Percentiles rank a stretch among this genome's conserved stretches.
Conservation (phyloP, 148 eudicot species). For the Heliamphora exappendiculata region DNA sequence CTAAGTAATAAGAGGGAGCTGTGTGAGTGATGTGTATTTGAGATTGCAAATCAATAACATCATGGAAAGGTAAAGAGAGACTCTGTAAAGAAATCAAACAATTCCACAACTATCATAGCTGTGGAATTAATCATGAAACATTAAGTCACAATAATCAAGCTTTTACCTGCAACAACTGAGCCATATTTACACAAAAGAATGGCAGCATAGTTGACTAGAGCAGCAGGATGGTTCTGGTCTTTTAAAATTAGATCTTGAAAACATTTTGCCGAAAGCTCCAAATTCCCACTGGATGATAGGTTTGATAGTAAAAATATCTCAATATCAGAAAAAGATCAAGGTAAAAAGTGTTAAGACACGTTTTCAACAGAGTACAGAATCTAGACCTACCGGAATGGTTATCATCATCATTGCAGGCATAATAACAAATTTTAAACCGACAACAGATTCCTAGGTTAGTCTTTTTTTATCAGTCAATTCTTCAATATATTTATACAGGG, state of each 20-base stretch:
- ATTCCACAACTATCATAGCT: background rate
- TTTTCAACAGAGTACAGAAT: too few relatives aligned
- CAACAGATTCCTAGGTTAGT: background rate
- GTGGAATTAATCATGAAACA: slow-evolving; percentile 9
- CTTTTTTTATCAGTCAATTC: background rate
- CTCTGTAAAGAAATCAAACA: background rate
- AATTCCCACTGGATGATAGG: slow-evolving; percentile 55
- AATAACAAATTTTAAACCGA: background rate
- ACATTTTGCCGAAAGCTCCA: slow-evolving; percentile 77
- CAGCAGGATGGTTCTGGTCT: slow-evolving; percentile 90
- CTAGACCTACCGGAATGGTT: too few relatives aligned
- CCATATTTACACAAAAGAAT: slow-evolving; percentile 74
- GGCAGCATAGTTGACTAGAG: slow-evolving; percentile 88
- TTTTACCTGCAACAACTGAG: slow-evolving; percentile 77
- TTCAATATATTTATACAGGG: background rate
- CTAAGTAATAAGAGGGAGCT: slow-evolving; percentile 24
- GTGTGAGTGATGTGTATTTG: slow-evolving; percentile 8
- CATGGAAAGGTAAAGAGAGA: background rate
- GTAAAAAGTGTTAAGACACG: slow-evolving; percentile 7
- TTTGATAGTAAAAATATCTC: slow-evolving; percentile 10
- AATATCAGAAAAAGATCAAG: slow-evolving; percentile 10
- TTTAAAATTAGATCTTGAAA: slow-evolving; percentile 73
- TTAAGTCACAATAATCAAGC: slow-evolving; percentile 5
- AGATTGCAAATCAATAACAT: background rate
- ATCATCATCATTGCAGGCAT: background rate